These are phyloP conservation scores for Paramecium primaurelia DNA, from an alignment of 73 alveolate genomes.

Conservation along the genomic window DNA sequence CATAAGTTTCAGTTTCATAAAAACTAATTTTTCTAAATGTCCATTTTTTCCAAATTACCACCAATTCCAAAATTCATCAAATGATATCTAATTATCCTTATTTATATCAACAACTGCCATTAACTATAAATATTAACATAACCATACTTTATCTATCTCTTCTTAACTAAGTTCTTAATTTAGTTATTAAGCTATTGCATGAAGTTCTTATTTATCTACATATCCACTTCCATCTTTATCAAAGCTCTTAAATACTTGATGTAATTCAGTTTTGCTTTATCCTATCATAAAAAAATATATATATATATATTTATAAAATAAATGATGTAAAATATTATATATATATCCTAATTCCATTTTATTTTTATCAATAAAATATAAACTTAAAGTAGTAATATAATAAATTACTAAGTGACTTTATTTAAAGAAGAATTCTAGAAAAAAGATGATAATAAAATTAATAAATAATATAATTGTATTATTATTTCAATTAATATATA, in stretches of 20 bases:
- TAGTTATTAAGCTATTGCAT: neutral
- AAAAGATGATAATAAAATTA: too few relatives aligned
- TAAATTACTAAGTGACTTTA: too few relatives aligned
- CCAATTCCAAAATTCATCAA: conserved; percentile 45
- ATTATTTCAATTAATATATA: too few relatives aligned
- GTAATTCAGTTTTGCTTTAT: neutral
- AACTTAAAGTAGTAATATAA: too few relatives aligned
- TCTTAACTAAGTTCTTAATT: neutral
- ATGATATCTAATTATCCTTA: neutral
- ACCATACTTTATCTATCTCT: neutral
- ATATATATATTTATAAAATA: neutral
- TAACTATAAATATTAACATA: neutral
- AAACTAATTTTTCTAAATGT: conserved; percentile 10
- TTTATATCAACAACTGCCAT: conserved; percentile 11
- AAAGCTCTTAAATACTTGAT: neutral
- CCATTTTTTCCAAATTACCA: conserved; percentile 4
- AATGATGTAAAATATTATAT: neutral
- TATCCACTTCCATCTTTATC: conserved; percentile 32
- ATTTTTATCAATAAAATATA: neutral
- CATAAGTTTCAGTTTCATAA: neutral
- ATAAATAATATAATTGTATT: too few relatives aligned
- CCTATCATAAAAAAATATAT: neutral
- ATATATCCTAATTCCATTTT: neutral
- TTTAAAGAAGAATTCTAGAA: too few relatives aligned
- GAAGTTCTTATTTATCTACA: neutral